A percentile compares a stretch with the other conserved stretches of the same genome.
Conservation (phyloP, 2,329 filamentous ascomycete genomes). For the Hypoxylon sp. region DNA sequence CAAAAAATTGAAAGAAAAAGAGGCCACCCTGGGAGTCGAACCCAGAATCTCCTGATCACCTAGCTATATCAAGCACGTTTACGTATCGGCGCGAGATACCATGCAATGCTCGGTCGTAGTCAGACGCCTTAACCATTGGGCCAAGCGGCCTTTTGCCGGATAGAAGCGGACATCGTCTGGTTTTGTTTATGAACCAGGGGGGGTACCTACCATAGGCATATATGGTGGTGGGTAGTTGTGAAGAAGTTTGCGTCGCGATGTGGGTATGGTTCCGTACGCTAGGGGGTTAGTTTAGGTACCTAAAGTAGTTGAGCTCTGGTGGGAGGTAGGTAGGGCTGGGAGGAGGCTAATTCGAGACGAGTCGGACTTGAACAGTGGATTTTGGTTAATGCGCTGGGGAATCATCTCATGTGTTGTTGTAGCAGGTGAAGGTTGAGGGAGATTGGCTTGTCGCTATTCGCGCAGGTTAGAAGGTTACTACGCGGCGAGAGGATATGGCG, state of each 20-base stretch:
- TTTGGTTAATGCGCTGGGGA: neutral
- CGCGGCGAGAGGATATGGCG: too few species aligned
- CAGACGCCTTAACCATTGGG: conserved; percentile 44
- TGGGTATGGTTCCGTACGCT: conserved; percentile 5
- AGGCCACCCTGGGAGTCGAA: conserved; percentile 37
- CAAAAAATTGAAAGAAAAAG: conserved; percentile 20
- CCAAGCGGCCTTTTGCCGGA: conserved; percentile 27
- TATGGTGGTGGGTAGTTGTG: neutral
- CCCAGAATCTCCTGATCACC: conserved; percentile 38
- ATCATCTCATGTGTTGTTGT: too few species aligned
- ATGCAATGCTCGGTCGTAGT: conserved; percentile 27
- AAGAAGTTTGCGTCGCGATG: conserved; percentile 5
- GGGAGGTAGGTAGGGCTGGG: conserved; percentile 3
- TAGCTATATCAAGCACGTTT: conserved; percentile 13
- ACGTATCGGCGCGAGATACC: neutral
- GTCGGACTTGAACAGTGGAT: neutral
- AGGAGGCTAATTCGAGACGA: neutral
- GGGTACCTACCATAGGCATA: neutral
- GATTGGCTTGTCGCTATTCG: too few species aligned
- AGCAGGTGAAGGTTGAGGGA: too few species aligned
- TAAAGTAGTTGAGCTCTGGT: neutral
- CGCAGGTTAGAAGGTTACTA: too few species aligned
- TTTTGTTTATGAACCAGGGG: neutral
- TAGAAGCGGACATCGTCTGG: neutral
- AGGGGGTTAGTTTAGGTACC: neutral